Base-by-base conservation (phyloP, 73 alveolate species). In the Uronychia setigera region DNA sequence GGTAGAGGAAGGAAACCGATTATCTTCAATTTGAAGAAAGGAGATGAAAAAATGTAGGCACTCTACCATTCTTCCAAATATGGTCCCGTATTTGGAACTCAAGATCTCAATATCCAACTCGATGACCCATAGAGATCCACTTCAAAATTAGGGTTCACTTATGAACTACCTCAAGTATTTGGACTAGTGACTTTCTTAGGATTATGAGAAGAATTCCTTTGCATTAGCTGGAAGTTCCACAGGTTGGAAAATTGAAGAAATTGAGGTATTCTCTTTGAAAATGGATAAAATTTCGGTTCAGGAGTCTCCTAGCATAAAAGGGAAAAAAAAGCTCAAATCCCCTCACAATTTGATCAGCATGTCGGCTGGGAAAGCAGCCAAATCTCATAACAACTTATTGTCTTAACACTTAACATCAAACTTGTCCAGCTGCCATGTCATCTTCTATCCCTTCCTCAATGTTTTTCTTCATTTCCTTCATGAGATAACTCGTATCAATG, bases 1-100 rank as follows among this genome's bases (percentile, higher is more conserved):
- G 89, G 89, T 9, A 82, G 60, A 34, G 89, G 83, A 19, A 30
- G 89, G 25, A 79, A 82, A 31, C 89, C 89, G 30, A 27, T 82
- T 34, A 31, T 82, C 29, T 82, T 82, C 31, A 82, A 79, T 35
- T 26, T 26, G 77, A 79, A 82, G 29, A 59, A 29, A 9, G 76
- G 76, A 1, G 76, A 82, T 1, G 82, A 78, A 13, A 28, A 67
- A 67, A 27, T 82, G 32, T 30, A 59, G 26, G 82, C 89, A 0
- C 32, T 82, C 14, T 82, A 82, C 76, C 60, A 35, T 30, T 58
- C 82, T 31, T 78, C 58, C 33, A 82, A 82, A 33, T 82, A 32
- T 30, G 89, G 89, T 26, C 33, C 60, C 13, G 89, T 82, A 0
- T 82, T 82, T 60, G 89, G 89, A 30, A 60, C 81, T 13, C 30